Evolutionary conservation across 495 filamentous ascomycete genomes (phyloP).

Genomic region (Penicillium samsonianum): DNA sequence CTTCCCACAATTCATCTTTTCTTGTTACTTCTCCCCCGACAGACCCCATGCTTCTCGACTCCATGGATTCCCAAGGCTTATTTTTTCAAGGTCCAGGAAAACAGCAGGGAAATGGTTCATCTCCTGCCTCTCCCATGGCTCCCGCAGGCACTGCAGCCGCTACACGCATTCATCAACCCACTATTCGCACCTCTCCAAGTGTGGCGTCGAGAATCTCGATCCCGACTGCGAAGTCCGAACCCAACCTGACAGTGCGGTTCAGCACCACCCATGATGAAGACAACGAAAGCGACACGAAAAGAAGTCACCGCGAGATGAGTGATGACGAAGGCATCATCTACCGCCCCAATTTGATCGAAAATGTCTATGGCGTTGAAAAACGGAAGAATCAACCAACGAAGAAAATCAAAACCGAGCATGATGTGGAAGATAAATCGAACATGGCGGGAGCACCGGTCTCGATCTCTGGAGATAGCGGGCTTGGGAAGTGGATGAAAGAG

Average conservation of each 20-base stretch:
- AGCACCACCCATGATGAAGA: slow-evolving; percentile 24
- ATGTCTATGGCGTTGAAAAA: slow-evolving; percentile 68
- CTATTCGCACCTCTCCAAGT: slow-evolving; percentile 11
- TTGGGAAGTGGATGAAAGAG: slow-evolving; percentile 67
- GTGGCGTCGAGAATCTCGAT: not conserved
- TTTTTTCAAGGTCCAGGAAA: slow-evolving; percentile 24
- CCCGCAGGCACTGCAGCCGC: slow-evolving; percentile 33
- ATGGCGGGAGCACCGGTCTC: slow-evolving; percentile 42
- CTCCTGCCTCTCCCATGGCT: slow-evolving; percentile 24
- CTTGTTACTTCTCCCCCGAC: slow-evolving; percentile 17
- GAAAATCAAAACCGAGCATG: slow-evolving; percentile 56
- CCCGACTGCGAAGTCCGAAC: slow-evolving; percentile 8
- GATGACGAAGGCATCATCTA: slow-evolving; percentile 27
- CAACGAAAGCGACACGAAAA: slow-evolving; percentile 32
- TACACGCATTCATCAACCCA: slow-evolving; percentile 14
- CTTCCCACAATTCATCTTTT: slow-evolving; percentile 11
- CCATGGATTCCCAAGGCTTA: slow-evolving; percentile 25
- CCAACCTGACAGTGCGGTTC: slow-evolving; percentile 34
- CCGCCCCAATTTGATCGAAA: slow-evolving; percentile 57
- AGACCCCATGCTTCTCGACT: slow-evolving; percentile 21
- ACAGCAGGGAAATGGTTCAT: slow-evolving; percentile 16
- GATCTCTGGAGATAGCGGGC: slow-evolving; percentile 50
- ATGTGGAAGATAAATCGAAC: slow-evolving; percentile 41
- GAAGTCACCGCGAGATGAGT: slow-evolving; percentile 32
- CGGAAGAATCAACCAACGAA: slow-evolving; percentile 65